phyloP scores from a whole-genome alignment of 129 eudicot genomes.

The Flaveria ramosissima region DNA sequence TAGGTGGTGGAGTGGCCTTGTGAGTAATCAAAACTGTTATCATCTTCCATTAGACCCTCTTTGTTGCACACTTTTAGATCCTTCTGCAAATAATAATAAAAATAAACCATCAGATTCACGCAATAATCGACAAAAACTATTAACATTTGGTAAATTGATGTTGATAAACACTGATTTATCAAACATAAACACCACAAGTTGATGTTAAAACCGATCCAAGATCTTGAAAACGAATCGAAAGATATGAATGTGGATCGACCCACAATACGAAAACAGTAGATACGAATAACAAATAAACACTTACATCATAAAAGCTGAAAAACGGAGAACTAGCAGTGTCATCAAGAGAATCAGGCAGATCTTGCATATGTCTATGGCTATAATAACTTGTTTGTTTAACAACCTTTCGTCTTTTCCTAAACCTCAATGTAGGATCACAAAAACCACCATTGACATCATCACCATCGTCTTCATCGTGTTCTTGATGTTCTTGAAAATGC shows the following conservation, averaged over 20 bases:
- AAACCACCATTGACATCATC: conserved; percentile 9
- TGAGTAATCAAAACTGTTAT: conserved; percentile 46
- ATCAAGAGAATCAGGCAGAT: conserved; percentile 53
- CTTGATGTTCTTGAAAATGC: conserved; percentile 44
- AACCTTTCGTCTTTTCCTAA: conserved; percentile 21
- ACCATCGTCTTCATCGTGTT: conserved; percentile 39
- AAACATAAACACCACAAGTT: background rate
- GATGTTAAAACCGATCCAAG: conserved; percentile 12
- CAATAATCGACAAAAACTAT: no score
- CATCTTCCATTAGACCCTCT: conserved; percentile 43
- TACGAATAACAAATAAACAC: conserved; percentile 9
- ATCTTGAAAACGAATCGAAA: conserved; percentile 4
- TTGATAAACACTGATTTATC: background rate
- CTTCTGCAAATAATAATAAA: conserved; percentile 31
- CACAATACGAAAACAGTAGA: background rate
- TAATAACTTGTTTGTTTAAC: conserved; percentile 27
- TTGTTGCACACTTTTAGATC: conserved; percentile 37
- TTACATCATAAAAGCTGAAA: conserved; percentile 51
- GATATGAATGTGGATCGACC: background rate
- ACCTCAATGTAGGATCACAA: conserved; percentile 19
- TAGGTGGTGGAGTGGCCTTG: conserved; percentile 71
- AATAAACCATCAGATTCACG: background rate
- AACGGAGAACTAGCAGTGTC: conserved; percentile 90
- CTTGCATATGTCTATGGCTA: conserved; percentile 39
- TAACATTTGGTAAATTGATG: no score